Evolutionary conservation across 2,329 filamentous ascomycete species (phyloP), one percentile per base, ranked within the genome.

Genomic region (Aspergillus pseudoviridinutans): DNA sequence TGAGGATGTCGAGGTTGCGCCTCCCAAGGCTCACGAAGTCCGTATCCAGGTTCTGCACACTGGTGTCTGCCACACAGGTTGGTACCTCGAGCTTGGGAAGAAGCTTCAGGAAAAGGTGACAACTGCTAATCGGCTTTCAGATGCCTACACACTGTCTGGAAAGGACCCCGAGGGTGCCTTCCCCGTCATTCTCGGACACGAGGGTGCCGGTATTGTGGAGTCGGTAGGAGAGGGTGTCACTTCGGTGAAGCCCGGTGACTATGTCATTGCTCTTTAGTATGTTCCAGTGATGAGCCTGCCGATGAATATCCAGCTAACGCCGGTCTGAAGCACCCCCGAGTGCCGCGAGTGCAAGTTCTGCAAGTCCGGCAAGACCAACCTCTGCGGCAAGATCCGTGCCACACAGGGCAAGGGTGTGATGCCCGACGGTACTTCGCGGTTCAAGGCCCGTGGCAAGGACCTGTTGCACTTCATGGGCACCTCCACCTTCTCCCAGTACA

Each of bases 321-420:
- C 51, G 56, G 50, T 58, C 25, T 46, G n/a, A 71, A 96, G 92
- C 83, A 97, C 92, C 50, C 94, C 94, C 64, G 93, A 97, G 81
- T 97, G 94, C 82, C 83, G 86, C 67, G 93, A 97, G 78, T 99
- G 94, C 87, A 97, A 97, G 82, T 97, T 97, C 85, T 99, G 94
- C 88, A 94, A 91, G 79, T 97, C 93, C 46, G 94, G 93, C 80
- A 99, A 99, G 87, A 97, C 93, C 71, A 96, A 97, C 80, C 89
- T 97, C 58, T 97, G 93, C 80, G 94, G 94, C 76, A 97, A 97
- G 86, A 99, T 99, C 78, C 89, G 94, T 70, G 91, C 91, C 49
- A 97, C 94, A 49, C 94, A 99, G 80, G 94, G 94, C 69, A 89
- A 87, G 78, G 94, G 94, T 72, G 86, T 97, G 67, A 96, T 99